phyloP scores from a whole-genome alignment of 768 basidiomycete species.

The Hemileccinum impolitum region DNA sequence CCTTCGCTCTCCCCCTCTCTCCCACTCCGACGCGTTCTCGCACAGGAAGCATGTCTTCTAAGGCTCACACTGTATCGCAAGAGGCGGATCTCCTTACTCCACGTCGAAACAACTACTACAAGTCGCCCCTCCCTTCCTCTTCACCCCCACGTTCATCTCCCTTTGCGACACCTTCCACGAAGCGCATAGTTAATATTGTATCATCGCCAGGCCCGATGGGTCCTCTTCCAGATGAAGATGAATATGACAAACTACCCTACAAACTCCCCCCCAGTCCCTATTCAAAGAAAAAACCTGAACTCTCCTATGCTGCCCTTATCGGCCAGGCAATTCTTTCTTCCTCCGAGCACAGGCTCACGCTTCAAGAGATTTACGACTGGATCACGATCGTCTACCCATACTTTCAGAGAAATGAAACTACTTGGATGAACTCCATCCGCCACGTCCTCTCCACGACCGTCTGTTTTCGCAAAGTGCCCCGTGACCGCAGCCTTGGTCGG shows the following conservation, averaged over 20 bases:
- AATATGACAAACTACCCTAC: conserved; percentile 67
- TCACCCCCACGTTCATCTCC: conserved; percentile 62
- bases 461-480: conserved; percentile 81
- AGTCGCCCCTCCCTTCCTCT: conserved; percentile 55
- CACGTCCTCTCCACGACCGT: conserved; percentile 93
- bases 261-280: conserved; percentile 84
- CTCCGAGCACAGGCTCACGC: conserved; percentile 75
- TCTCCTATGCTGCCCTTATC: conserved; percentile 93
- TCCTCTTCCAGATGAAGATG: conserved; percentile 58
- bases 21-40: conserved; percentile 40
- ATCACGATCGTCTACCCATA: conserved; percentile 92
- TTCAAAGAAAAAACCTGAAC: conserved; percentile 72
- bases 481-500: conserved; percentile 75
- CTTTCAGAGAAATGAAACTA: conserved; percentile 89
- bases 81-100: conserved; percentile 50
- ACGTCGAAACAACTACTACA: conserved; percentile 39
- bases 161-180: conserved; percentile 55
- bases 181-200: conserved; percentile 64
- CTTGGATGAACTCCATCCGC: conserved; percentile 99
- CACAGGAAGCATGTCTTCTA: conserved; percentile 30
- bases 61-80: conserved; percentile 27
- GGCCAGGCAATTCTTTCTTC: conserved; percentile 92
- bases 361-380: conserved; percentile 96
- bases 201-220: conserved; percentile 83
- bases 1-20: conserved; percentile 40